Evolutionary conservation across 2,329 filamentous ascomycete genomes (phyloP).

Genomic region (Diaporthe citriasiana): DNA sequence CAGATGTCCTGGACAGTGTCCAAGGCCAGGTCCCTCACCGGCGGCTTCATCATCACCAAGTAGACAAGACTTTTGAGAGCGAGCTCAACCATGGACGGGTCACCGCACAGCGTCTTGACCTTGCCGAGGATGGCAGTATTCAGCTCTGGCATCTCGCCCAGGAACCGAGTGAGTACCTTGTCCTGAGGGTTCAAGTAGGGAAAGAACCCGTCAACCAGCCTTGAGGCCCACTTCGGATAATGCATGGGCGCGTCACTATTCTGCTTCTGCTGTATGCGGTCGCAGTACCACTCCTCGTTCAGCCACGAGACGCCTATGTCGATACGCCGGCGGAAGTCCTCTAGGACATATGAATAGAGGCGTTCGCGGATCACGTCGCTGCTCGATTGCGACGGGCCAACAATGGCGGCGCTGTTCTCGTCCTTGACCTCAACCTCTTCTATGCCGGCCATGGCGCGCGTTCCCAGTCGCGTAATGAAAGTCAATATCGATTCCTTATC

Average conservation of each 20-base stretch:
- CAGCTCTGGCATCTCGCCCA: conserved; percentile 91
- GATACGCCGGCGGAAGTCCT: conserved; percentile 91
- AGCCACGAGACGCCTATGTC: conserved; percentile 94
- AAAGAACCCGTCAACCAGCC: conserved; percentile 88
- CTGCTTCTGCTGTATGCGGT: conserved; percentile 67
- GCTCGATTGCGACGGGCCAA: conserved; percentile 58
- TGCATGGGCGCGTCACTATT: conserved; percentile 68
- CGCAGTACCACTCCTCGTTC: conserved; percentile 98
- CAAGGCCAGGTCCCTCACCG: conserved; percentile 72
- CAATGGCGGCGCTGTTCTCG: conserved; percentile 60
- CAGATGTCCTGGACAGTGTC: conserved; percentile 77
- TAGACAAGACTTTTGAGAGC: conserved; percentile 76
- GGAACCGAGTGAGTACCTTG: conserved; percentile 88
- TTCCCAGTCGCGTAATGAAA: conserved; percentile 87
- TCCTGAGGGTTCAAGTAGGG: conserved; percentile 94
- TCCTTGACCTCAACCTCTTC: conserved; percentile 71
- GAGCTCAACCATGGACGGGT: conserved; percentile 74
- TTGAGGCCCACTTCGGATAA: conserved; percentile 84
- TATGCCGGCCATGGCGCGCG: conserved; percentile 80
- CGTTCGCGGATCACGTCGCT: conserved; percentile 82
- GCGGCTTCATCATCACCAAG: conserved; percentile 77
- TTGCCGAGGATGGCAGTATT: conserved; percentile 79
- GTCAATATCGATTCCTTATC: conserved; percentile 94
- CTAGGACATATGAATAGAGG: conserved; percentile 87
- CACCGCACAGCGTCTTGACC: conserved; percentile 76